Evolutionary conservation across 495 filamentous ascomycete genomes (phyloP).

Genomic region (Pseudoneurospora amorphoporcata): DNA sequence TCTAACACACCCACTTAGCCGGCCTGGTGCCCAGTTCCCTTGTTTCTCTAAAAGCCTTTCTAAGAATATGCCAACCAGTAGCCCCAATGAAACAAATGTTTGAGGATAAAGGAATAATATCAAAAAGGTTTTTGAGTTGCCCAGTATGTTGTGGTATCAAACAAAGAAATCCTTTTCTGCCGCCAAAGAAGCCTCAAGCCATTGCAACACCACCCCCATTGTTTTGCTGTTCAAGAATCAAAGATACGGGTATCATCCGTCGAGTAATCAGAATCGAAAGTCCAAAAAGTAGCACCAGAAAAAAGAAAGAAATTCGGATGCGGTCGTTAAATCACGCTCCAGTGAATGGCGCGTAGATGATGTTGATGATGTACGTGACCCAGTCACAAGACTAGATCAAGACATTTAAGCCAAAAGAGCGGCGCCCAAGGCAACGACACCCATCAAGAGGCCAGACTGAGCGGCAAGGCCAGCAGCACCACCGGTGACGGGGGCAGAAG

Average conservation of each 20-base stretch:
- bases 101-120: not conserved
- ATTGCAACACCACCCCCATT: not conserved
- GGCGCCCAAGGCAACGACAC: conserved; percentile 30
- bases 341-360: conserved; percentile 2
- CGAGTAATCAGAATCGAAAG: not conserved
- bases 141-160: conserved; percentile 10
- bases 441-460: conserved; percentile 32
- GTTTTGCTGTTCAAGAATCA: conserved; percentile 8
- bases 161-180: not conserved
- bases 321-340: conserved; percentile 6
- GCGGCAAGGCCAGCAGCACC: conserved; percentile 25
- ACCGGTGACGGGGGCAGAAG: conserved; percentile 16
- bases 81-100: conserved; percentile 4
- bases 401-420: conserved; percentile 30
- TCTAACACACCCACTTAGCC: not conserved
- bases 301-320: conserved; percentile 10
- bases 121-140: not conserved
- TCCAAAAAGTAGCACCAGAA: not conserved
- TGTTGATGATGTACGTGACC: not conserved
- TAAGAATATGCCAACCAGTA: conserved; percentile 18
- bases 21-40: conserved; percentile 2
- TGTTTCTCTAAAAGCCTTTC: conserved; percentile 8
- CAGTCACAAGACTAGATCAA: not conserved
- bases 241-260: conserved; percentile 1
- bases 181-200: conserved; percentile 16